Evolutionary conservation across 768 basidiomycete genomes (phyloP).

Genomic region (Lactifluus rugatus): DNA sequence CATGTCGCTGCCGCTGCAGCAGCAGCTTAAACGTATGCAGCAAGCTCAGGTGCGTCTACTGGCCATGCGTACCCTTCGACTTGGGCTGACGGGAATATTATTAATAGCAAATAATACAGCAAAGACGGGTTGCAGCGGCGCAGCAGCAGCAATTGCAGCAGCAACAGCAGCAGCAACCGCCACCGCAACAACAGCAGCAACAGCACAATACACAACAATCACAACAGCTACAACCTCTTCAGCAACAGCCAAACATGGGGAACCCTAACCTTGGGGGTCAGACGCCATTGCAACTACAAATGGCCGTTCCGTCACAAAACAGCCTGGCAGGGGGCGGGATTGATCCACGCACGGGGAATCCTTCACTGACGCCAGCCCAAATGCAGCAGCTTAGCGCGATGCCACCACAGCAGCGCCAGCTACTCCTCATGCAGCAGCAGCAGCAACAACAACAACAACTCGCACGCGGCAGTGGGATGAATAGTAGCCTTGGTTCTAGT

Average conservation of each 20-base stretch:
- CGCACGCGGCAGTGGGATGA: slow-evolving; percentile 1
- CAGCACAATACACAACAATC: slow-evolving; percentile 24
- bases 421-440: slow-evolving; percentile 35
- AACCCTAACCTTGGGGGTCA: slow-evolving; percentile 12
- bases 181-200: background rate
- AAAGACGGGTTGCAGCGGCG: slow-evolving; percentile 3
- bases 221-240: slow-evolving; percentile 30
- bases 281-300: slow-evolving; percentile 8
- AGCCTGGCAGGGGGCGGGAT: slow-evolving; percentile 14
- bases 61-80: background rate
- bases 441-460: slow-evolving; percentile 25
- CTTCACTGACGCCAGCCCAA: slow-evolving; percentile 25
- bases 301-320: slow-evolving; percentile 11
- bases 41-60: slow-evolving; percentile 15
- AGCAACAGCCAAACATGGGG: slow-evolving; percentile 19
- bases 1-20: slow-evolving; percentile 12
- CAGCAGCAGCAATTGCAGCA: slow-evolving; percentile 6
- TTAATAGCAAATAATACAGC: slow-evolving; percentile 7
- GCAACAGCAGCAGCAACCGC: slow-evolving; percentile 6
- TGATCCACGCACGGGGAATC: slow-evolving; percentile 14
- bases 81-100: background rate
- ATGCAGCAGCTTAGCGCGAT: slow-evolving; percentile 21
- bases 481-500: slow-evolving; percentile 1
- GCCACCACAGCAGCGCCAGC: slow-evolving; percentile 35
- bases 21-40: slow-evolving; percentile 16